Evolutionary conservation across 176 grass and related monocot species (phyloP).

Genomic region (Oryza glaberrima): DNA sequence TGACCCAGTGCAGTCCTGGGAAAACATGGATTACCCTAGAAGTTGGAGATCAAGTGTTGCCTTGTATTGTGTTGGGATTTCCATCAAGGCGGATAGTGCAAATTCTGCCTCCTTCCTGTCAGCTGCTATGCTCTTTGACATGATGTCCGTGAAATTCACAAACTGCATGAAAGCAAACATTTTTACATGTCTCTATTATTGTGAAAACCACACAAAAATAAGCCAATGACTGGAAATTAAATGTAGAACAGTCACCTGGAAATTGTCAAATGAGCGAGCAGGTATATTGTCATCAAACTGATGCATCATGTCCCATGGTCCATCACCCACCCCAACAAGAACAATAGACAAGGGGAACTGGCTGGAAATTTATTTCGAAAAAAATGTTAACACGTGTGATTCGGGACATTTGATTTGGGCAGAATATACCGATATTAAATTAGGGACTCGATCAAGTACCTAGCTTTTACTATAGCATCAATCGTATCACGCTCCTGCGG

Average conservation of each 20-base stretch:
- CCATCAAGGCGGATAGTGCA: slow-evolving; percentile 92
- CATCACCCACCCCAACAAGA: slow-evolving; percentile 96
- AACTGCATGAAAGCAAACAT: slow-evolving; percentile 67
- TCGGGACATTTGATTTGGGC: neutral
- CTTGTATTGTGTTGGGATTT: slow-evolving; percentile 93
- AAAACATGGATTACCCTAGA: slow-evolving; percentile 66
- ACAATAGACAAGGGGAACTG: slow-evolving; percentile 90
- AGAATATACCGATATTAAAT: slow-evolving; percentile 28
- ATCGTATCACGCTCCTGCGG: slow-evolving; percentile 85
- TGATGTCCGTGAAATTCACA: slow-evolving; percentile 98
- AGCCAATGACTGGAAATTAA: slow-evolving; percentile 23
- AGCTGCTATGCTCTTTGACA: slow-evolving; percentile 82
- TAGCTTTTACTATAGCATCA: slow-evolving; percentile 95
- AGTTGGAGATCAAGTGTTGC: slow-evolving; percentile 95
- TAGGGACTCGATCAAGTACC: slow-evolving; percentile 54
- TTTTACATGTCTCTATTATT: slow-evolving; percentile 6
- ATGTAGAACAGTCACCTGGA: slow-evolving; percentile 64
- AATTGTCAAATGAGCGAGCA: slow-evolving; percentile 92
- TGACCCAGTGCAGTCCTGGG: neutral
- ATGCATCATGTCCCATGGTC: slow-evolving; percentile 99
- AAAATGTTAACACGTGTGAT: slow-evolving; percentile 16
- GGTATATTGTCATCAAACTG: slow-evolving; percentile 99
- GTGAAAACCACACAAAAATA: neutral
- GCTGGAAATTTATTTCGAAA: slow-evolving; percentile 51
- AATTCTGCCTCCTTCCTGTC: slow-evolving; percentile 93